Evolutionary conservation across 2,329 filamentous ascomycete species (phyloP), one percentile per base, ranked within the genome.

Genomic region (Penicillium fuscoglaucum): DNA sequence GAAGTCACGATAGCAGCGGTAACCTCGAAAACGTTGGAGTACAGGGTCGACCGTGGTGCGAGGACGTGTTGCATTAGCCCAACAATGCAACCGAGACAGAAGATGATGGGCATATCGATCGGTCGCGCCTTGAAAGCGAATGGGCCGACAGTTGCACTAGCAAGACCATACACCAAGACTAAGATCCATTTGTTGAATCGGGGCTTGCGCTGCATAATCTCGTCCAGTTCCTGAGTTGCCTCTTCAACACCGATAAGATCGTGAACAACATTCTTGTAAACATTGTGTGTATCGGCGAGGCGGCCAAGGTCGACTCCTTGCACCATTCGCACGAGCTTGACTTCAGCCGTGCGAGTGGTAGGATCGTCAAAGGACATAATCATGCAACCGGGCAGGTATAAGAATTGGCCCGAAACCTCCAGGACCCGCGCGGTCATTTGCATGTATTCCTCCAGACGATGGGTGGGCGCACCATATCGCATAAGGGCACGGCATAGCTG

Each of bases 311-410:
- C 77, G 15, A 81, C 74, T 6, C 75, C 78, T 52, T 80, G 77
- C 1, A 71, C 67, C 37, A 75, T 74, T 45, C 77, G 74, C 26
- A 81, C 74, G 29, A 82, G 68, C 55, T 79, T 79, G 37, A 81
- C 76, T 59, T 81, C 79, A 1, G 78, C 79, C 6, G 78, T 80
- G 62, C 80, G 79, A 1, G 79, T 81, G 7, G 73, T 70, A 6
- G 71, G 65, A 55, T 82, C 79, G 51, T 87, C 93, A 70, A 98
- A 97, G 3, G 91, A 95, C 71, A 96, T 89, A 57, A 97, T 90
- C 93, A 97, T 98, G 70, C 91, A 96, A 0, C 91, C 91, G 0
- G 93, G 93, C 33, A 97, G 86, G 72, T 97, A 98, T 21, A 97
- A 78, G 68, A 96, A 97, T 70, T 96, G 91, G 15, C 89, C 90